Base-by-base conservation (phyloP, 2,329 filamentous ascomycete species). In the Trichoderma cornu-damae region DNA sequence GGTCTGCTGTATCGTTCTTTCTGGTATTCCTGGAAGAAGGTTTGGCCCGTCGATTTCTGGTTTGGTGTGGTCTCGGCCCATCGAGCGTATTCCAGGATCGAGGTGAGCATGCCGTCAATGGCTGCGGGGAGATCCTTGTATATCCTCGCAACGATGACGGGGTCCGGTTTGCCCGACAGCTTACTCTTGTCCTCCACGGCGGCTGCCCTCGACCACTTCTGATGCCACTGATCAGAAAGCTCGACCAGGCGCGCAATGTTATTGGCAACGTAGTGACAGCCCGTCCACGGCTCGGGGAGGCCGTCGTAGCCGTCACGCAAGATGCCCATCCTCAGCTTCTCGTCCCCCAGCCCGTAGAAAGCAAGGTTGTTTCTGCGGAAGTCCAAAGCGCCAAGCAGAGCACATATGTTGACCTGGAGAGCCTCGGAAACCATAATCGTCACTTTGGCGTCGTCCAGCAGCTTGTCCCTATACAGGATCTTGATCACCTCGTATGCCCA, bases 221-320 rank as follows among this genome's bases (percentile, higher is more conserved):
- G 75, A 3, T 81, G 73, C 81, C 80, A 84, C 58, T 79, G 76
- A 24, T 79, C 75, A 37, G 77, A 78, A 16, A 87, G 76, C 61
- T 85, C 80, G 22, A 82, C 74, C 14, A 86, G 76, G 16, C 83
- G 81, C 66, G 83, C 82, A 11, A 78, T 66, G 60, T 85, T 86
- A 68, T 85, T 85, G 50, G 83, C 80, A 56, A 85, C 75, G 61
- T 79, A 83, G 42, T 75, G 71, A 62, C 81, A 84, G 14, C 89
- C 91, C 0, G 92, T 96, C 94, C 94, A 99, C 43, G 92, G 88
- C 59, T 89, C 85, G 0, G 87, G 83, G 7, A 96, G 77, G 9
- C 79, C 82, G 18, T 85, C 79, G 66, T 90, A 92, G 43, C 83
- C 81, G 14, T 79, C 74, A 2, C 75, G 73, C 8, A 89, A 71